These are phyloP conservation scores for Pythium plurisporium DNA, from an alignment of 352 stramenopile species.

Conservation along the genomic window DNA sequence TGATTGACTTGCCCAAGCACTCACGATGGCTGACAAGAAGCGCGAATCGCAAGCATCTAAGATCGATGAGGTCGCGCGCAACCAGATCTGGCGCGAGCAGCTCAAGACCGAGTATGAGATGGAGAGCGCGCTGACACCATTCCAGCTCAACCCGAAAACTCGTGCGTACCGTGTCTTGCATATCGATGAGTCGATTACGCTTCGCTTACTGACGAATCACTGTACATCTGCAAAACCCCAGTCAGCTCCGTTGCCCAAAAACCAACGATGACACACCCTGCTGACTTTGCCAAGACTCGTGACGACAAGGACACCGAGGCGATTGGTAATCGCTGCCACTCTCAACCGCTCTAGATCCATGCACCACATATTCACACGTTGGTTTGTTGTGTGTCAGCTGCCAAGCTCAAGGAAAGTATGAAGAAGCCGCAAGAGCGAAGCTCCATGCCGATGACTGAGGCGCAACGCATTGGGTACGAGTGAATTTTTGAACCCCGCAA, in stretches of 20 bases:
- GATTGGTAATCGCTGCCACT: conserved; percentile 37
- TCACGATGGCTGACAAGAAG: conserved; percentile 66
- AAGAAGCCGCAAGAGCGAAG: conserved; percentile 70
- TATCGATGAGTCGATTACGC: background rate
- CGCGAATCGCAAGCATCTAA: conserved; percentile 71
- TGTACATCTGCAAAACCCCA: too few species aligned
- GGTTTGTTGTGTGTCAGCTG: background rate
- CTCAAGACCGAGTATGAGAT: conserved; percentile 80
- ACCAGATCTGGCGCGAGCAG: conserved; percentile 88
- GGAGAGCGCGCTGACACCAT: conserved; percentile 67
- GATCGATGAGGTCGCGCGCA: conserved; percentile 80
- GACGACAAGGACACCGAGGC: conserved; percentile 49
- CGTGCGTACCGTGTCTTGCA: conserved; percentile 26
- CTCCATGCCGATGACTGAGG: conserved; percentile 62
- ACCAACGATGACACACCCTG: conserved; percentile 66
- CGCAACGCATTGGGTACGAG: conserved; percentile 60
- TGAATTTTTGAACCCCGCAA: background rate
- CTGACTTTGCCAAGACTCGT: conserved; percentile 57
- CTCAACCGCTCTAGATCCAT: too few species aligned
- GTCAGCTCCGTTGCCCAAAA: conserved; percentile 77
- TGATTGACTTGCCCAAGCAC: background rate
- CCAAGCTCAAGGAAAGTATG: conserved; percentile 48
- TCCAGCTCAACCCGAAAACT: conserved; percentile 83
- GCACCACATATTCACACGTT: background rate
- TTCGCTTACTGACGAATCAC: background rate